A percentile compares a stretch with the other conserved stretches of the same genome.
phyloP scores from a whole-genome alignment of 2,329 filamentous ascomycete species.

The Lecanoromycetidae sp. region DNA sequence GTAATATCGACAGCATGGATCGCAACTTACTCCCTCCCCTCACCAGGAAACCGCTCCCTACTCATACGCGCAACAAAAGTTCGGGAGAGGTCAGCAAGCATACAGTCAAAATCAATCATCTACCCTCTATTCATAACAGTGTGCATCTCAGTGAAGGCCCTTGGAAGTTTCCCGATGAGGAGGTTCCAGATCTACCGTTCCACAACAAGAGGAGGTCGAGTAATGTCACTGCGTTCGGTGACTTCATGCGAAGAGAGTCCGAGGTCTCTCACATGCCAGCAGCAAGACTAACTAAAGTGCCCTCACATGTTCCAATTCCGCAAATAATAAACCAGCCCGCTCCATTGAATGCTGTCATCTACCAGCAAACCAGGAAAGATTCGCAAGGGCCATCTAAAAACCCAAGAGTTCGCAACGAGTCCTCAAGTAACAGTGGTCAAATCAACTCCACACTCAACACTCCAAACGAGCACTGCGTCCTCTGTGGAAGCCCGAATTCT shows the following conservation, averaged over 20 bases:
- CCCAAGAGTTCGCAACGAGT: not conserved
- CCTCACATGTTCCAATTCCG: not conserved
- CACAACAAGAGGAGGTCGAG: not conserved
- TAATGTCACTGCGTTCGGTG: not conserved
- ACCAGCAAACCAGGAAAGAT: not conserved
- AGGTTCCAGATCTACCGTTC: not conserved
- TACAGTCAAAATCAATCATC: conserved; percentile 3
- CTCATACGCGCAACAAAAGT: not conserved
- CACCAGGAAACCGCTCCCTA: conserved; percentile 1
- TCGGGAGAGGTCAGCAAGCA: not conserved
- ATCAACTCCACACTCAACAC: not conserved
- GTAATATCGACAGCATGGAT: not conserved
- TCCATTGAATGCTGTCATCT: not conserved
- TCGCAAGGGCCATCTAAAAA: not conserved
- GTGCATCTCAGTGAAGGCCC: not conserved
- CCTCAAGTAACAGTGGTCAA: not conserved
- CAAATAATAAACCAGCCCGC: not conserved
- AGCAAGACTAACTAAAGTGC: not conserved
- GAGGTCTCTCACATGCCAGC: too few species aligned
- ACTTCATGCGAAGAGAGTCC: conserved; percentile 3
- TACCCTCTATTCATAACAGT: conserved; percentile 1
- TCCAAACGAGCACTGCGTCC: not conserved
- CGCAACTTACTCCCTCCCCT: not conserved
- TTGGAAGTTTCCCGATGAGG: not conserved
- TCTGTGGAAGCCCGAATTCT: not conserved